Conservation (phyloP, 257 asterid species). For the Thymus mandschuricus region DNA sequence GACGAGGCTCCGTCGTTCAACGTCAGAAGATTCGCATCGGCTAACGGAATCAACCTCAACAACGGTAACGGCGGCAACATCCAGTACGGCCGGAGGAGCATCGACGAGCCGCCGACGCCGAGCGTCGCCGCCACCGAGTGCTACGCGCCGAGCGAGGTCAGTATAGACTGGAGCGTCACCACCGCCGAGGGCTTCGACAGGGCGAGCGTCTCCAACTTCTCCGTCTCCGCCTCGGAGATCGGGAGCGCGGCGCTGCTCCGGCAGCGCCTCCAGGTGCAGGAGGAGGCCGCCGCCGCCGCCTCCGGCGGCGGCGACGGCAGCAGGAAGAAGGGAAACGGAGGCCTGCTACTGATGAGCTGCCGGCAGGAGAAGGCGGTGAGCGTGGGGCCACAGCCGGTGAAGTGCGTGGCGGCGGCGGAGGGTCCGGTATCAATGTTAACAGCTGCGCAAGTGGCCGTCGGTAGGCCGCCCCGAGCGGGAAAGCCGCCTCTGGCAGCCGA, state of each 20-base stretch:
- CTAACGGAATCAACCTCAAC: constrained; percentile 24
- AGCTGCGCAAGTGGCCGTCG: constrained; percentile 58
- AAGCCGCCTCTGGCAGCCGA: constrained; percentile 54
- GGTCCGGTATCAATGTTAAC: constrained; percentile 23
- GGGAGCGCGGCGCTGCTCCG: constrained; percentile 41
- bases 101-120: constrained; percentile 74
- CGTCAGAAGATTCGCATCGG: constrained; percentile 41
- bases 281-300: constrained; percentile 26
- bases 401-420: constrained; percentile 40
- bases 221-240: constrained; percentile 54
- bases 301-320: constrained; percentile 23
- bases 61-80: neutral
- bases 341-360: constrained; percentile 64
- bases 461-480: constrained; percentile 66
- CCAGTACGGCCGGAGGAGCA: constrained; percentile 39
- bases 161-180: constrained; percentile 92
- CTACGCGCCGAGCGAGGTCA: constrained; percentile 88
- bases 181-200: constrained; percentile 83
- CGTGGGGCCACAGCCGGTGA: constrained; percentile 78
- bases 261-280: constrained; percentile 35
- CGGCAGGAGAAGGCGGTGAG: constrained; percentile 86
- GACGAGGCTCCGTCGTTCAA: constrained; percentile 59
- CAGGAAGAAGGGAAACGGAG: constrained; percentile 47
- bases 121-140: constrained; percentile 71
- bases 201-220: constrained; percentile 63